Conservation (phyloP, 768 basidiomycete species). For the Pleurotus giganteus region DNA sequence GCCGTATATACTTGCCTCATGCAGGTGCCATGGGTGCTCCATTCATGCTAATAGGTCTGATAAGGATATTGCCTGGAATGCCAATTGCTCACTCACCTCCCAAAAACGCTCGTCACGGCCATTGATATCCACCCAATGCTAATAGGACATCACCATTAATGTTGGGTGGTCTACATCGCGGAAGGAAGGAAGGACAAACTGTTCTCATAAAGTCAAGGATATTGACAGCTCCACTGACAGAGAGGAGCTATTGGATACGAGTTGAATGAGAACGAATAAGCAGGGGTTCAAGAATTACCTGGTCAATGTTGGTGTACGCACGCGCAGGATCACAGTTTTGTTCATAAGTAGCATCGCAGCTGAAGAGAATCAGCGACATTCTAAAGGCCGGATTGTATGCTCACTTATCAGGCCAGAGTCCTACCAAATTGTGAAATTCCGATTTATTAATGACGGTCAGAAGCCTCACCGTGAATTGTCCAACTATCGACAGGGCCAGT, state of each 20-base stretch:
- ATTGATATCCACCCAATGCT: slow-evolving; percentile 63
- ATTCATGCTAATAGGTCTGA: slow-evolving; percentile 53
- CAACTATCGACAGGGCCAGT: slow-evolving; percentile 53
- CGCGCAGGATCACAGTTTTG: slow-evolving; percentile 46
- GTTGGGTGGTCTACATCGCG: too few relatives aligned
- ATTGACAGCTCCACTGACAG: slow-evolving; percentile 50
- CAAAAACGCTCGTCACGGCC: slow-evolving; percentile 64
- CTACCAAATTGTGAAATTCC: slow-evolving; percentile 21
- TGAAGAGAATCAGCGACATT: slow-evolving; percentile 16
- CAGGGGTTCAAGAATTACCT: slow-evolving; percentile 23
- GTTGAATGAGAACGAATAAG: too few relatives aligned
- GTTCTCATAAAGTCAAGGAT: slow-evolving; percentile 59
- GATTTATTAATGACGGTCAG: not conserved
- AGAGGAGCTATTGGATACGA: slow-evolving; percentile 45
- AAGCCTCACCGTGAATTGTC: slow-evolving; percentile 51
- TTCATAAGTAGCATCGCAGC: slow-evolving; percentile 46
- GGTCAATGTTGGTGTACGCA: slow-evolving; percentile 40
- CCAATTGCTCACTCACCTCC: slow-evolving; percentile 43
- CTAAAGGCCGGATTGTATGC: slow-evolving; percentile 10
- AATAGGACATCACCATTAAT: not conserved
- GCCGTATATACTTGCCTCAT: slow-evolving; percentile 31
- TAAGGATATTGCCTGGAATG: slow-evolving; percentile 2
- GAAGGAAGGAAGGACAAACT: slow-evolving; percentile 19
- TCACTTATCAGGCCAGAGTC: slow-evolving; percentile 55
- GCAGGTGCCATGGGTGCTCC: slow-evolving; percentile 66